Evolutionary conservation across 2,329 filamentous ascomycete genomes (phyloP).

Genomic region (Cladosporium austrohemisphaericum): DNA sequence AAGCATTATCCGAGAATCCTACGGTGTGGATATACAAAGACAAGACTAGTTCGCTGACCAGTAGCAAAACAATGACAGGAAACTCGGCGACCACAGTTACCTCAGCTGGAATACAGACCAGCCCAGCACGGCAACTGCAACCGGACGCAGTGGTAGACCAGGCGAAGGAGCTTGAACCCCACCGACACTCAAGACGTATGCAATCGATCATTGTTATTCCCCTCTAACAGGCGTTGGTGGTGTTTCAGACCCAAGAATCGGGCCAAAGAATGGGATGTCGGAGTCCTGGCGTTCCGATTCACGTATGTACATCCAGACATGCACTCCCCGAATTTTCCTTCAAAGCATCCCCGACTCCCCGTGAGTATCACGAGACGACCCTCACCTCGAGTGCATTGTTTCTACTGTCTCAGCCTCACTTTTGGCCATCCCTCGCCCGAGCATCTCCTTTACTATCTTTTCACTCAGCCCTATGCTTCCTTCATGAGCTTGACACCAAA

Average conservation of each 20-base stretch:
- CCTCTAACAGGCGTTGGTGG: constrained; percentile 8
- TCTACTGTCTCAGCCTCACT: constrained; percentile 15
- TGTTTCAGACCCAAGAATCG: constrained; percentile 1
- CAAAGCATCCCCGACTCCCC: background rate
- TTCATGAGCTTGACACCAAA: background rate
- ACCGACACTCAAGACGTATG: background rate
- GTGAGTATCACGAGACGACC: background rate
- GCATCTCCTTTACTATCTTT: constrained; percentile 11
- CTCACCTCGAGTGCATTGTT: constrained; percentile 1
- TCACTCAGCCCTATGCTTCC: background rate
- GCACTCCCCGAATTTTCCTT: background rate
- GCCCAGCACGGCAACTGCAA: constrained; percentile 53
- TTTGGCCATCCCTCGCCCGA: constrained; percentile 6
- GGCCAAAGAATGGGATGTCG: constrained; percentile 4
- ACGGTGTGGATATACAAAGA: background rate
- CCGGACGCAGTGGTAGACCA: constrained; percentile 38
- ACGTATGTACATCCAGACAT: constrained; percentile 11
- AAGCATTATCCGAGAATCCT: background rate
- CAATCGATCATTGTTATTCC: constrained; percentile 6
- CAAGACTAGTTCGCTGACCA: constrained; percentile 14
- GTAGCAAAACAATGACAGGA: constrained; percentile 51
- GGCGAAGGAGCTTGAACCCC: constrained; percentile 25
- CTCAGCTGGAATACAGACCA: constrained; percentile 86
- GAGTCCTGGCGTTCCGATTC: constrained; percentile 1
- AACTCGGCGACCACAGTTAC: constrained; percentile 97